A percentile compares a stretch with the other conserved stretches of the same genome.
Conservation (phyloP, 2,329 filamentous ascomycete species). For the Bisporella sp. region DNA sequence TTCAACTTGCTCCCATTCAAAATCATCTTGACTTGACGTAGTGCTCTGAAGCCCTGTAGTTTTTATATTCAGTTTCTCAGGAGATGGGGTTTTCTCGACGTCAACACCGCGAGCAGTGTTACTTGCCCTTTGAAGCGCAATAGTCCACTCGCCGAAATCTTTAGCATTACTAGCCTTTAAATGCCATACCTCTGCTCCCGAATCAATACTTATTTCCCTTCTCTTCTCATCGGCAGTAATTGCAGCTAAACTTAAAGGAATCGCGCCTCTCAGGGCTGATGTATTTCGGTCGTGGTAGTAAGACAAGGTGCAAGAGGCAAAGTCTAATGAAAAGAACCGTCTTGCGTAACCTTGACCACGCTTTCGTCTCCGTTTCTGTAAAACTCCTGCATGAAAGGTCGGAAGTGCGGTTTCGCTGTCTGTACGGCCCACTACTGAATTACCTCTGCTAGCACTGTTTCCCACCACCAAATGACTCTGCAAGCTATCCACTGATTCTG, state of each 20-base stretch:
- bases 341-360: slow-evolving; percentile 88
- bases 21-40: slow-evolving; percentile 52
- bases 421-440: slow-evolving; percentile 47
- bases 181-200: slow-evolving; percentile 95
- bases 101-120: slow-evolving; percentile 53
- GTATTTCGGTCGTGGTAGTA: slow-evolving; percentile 96
- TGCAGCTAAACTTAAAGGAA: slow-evolving; percentile 84
- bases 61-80: slow-evolving; percentile 28
- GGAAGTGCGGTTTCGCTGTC: slow-evolving; percentile 35
- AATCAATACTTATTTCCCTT: slow-evolving; percentile 92
- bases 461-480: slow-evolving; percentile 38
- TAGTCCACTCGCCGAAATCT: slow-evolving; percentile 28
- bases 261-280: slow-evolving; percentile 83
- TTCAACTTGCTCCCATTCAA: slow-evolving; percentile 84
- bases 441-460: slow-evolving; percentile 30
- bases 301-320: slow-evolving; percentile 85
- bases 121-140: slow-evolving; percentile 33
- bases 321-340: slow-evolving; percentile 94
- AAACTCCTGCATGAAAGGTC: slow-evolving; percentile 72
- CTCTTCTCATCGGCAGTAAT: slow-evolving; percentile 84
- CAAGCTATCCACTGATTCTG: slow-evolving; percentile 55
- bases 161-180: slow-evolving; percentile 73
- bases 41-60: slow-evolving; percentile 18
- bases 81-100: slow-evolving; percentile 15
- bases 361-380: slow-evolving; percentile 89